phyloP scores from a whole-genome alignment of 257 asterid species.

The Nicotiana noctiflora region DNA sequence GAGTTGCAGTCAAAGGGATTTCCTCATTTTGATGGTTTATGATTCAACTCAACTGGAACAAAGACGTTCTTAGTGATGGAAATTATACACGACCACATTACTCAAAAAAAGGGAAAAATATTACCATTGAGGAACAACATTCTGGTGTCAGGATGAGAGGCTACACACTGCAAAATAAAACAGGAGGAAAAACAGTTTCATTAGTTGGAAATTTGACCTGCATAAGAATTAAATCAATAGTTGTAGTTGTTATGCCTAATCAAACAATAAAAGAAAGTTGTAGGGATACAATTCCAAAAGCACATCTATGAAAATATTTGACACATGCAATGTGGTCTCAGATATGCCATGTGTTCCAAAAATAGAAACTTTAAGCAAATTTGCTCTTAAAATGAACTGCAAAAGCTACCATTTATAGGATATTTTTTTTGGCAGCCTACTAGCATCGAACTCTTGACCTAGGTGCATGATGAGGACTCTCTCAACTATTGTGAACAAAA shows the following conservation, averaged over 20 bases:
- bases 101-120: neutral
- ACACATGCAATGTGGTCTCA: neutral
- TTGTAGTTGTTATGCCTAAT: no score
- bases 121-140: constrained; percentile 84
- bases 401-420: neutral
- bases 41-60: neutral
- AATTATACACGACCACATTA: neutral
- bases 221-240: neutral
- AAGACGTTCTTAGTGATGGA: neutral
- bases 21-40: neutral
- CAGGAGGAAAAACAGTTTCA: neutral
- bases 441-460: no score
- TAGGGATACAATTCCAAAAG: neutral
- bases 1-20: neutral
- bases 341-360: neutral
- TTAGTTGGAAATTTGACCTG: neutral
- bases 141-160: constrained; percentile 91
- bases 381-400: neutral
- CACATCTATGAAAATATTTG: neutral
- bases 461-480: no score
- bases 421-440: no score
- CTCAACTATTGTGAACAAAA: no score
- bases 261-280: no score
- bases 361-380: neutral
- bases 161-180: constrained; percentile 71